Percentiles rank a stretch among this genome's conserved stretches.
phyloP scores from a whole-genome alignment of 129 eudicot species.

The Logfia minima region DNA sequence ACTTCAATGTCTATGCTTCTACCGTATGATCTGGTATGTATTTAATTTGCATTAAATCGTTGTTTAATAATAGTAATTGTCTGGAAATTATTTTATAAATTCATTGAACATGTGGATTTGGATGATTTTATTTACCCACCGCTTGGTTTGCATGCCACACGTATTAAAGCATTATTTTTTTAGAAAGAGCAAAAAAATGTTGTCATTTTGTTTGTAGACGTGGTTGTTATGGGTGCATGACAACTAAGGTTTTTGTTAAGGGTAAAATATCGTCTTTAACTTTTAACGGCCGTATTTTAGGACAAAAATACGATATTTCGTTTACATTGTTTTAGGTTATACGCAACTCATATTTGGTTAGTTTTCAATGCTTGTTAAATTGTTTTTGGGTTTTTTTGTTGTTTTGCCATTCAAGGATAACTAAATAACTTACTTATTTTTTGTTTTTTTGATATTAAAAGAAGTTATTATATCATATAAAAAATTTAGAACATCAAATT shows the following conservation, averaged over 20 bases:
- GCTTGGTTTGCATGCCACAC: constrained; percentile 39
- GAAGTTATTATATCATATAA: no score
- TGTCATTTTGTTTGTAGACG: constrained; percentile 21
- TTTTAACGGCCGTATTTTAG: neutral
- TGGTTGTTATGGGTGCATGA: constrained; percentile 16
- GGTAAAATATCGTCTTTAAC: constrained; percentile 8
- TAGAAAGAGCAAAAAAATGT: neutral
- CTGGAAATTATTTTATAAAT: neutral
- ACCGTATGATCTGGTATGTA: constrained; percentile 55
- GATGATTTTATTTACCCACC: constrained; percentile 29
- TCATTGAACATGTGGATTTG: constrained; percentile 19
- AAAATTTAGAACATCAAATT: no score
- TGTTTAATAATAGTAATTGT: constrained; percentile 1
- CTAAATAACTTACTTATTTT: neutral
- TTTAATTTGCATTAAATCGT: constrained; percentile 11
- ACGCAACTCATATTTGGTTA: neutral
- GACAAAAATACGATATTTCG: neutral
- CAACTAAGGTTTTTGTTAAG: constrained; percentile 18
- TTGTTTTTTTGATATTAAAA: no score
- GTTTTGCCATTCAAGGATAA: neutral
- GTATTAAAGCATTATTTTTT: constrained; percentile 23
- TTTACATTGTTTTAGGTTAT: neutral
- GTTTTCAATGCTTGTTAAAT: neutral
- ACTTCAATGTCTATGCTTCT: constrained; percentile 48
- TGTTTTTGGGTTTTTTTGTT: neutral